Percentiles rank a stretch among this genome's conserved stretches.
phyloP scores from a whole-genome alignment of 257 asterid genomes.

The Prunella vulgaris region DNA sequence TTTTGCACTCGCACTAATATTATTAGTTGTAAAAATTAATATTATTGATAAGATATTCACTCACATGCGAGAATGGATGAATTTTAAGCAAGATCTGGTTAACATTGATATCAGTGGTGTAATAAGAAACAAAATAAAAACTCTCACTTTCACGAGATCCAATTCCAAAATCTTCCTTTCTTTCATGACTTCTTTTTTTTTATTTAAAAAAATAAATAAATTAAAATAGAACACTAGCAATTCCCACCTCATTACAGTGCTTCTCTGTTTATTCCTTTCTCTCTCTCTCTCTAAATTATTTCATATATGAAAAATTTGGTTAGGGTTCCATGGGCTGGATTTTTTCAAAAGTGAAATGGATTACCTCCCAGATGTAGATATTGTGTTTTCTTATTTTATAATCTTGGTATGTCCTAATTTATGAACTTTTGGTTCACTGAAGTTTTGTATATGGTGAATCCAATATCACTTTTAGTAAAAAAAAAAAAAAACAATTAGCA shows the following conservation, averaged over 20 bases:
- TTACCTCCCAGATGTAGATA: neutral
- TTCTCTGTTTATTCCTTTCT: neutral
- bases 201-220: no score
- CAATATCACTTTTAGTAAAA: no score
- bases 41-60: no score
- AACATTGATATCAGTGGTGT: constrained; percentile 42
- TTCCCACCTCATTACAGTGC: neutral
- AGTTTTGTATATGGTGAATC: no score
- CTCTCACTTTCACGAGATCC: constrained; percentile 67
- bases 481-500: no score
- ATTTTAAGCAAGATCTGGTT: constrained; percentile 52
- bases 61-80: constrained; percentile 41
- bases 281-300: constrained; percentile 5
- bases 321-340: no score
- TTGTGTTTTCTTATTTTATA: neutral
- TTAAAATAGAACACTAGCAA: neutral
- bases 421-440: neutral
- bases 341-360: neutral
- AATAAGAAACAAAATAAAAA: neutral
- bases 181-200: constrained; percentile 9
- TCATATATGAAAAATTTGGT: neutral
- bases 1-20: no score
- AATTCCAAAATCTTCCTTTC: constrained; percentile 43
- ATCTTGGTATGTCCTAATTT: no score
- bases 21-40: no score